Percentiles rank a stretch among this genome's conserved stretches.
These are phyloP conservation scores for Kondoa malvinella DNA, from an alignment of 768 basidiomycete species.

Conservation along the genomic window DNA sequence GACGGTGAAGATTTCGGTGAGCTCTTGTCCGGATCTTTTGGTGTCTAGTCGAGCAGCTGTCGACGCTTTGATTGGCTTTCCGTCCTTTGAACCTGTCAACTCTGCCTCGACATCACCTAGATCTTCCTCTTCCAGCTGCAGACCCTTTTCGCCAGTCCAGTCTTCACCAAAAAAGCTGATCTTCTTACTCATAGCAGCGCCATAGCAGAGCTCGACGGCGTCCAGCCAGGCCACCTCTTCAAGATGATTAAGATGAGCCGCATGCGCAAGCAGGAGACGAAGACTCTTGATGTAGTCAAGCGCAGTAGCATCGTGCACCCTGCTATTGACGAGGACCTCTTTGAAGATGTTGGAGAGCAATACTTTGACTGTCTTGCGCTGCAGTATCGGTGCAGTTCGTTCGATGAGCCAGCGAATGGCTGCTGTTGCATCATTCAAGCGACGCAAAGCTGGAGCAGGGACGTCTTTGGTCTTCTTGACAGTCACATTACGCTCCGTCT, in stretches of 20 bases:
- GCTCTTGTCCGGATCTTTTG: slow-evolving; percentile 12
- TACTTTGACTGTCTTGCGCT: slow-evolving; percentile 41
- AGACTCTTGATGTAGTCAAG: slow-evolving; percentile 69
- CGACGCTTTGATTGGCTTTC: background rate
- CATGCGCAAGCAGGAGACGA: slow-evolving; percentile 45
- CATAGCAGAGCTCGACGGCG: slow-evolving; percentile 56
- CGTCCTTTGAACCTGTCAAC: slow-evolving; percentile 10
- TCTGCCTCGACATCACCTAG: background rate
- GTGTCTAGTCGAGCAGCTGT: background rate
- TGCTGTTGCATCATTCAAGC: slow-evolving; percentile 49
- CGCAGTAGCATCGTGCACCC: slow-evolving; percentile 48
- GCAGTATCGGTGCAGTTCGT: slow-evolving; percentile 43
- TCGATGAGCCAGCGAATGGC: slow-evolving; percentile 59
- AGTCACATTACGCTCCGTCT: slow-evolving; percentile 43
- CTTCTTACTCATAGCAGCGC: slow-evolving; percentile 52
- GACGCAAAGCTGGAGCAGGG: slow-evolving; percentile 36
- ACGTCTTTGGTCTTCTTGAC: slow-evolving; percentile 36
- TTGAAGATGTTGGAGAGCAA: slow-evolving; percentile 49
- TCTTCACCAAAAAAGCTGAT: slow-evolving; percentile 26
- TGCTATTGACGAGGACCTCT: slow-evolving; percentile 41
- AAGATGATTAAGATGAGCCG: slow-evolving; percentile 63
- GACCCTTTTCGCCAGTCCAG: slow-evolving; percentile 13
- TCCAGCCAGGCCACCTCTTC: slow-evolving; percentile 49
- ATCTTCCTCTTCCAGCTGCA: slow-evolving; percentile 16
- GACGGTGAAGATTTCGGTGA: slow-evolving; percentile 50